Evolutionary conservation across 1,139 yeast genomes (phyloP), one percentile per base, ranked within the genome.

Genomic region (Taiozyma sp.): DNA sequence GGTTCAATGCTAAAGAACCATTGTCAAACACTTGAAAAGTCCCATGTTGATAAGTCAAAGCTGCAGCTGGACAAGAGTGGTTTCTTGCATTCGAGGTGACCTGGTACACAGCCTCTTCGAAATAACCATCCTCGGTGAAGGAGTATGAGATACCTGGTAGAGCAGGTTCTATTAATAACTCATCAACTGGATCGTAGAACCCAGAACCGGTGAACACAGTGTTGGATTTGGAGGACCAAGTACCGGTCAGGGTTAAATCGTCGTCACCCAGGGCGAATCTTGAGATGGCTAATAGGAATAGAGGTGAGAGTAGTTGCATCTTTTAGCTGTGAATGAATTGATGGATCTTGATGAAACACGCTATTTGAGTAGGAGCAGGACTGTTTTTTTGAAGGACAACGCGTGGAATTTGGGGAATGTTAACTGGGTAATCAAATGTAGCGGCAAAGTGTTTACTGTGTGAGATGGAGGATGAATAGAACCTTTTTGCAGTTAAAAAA

Each of bases 171-270:
- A 91, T 88, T 54, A 93, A 75, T 30, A 92, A 79, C 69, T 93
- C 99, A 65, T 91, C 97, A 27, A 91, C 87, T 2, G 99, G 99
- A 67, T 93, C 98, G 66, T 83, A 93, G 65, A 93, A 93, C 4
- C 93, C 97, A 0, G 99, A 96, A 0, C 99, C 99, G 0, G 99
- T 93, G 72, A 93, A 86, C 10, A 95, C 99, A 8, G 96, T 83
- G 67, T 88, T 89, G 23, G 97, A 85, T 68, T 93, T 93, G 19
- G 97, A 86, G 1, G 92, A 70, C 99, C 99, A 93, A 0, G 99
- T 93, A n/a, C 99, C 99, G 46, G 72, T 83, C 49, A 84, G 68
- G 51, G 71, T 53, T 13, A 50, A 32, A 10, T 39, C 44, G 4
- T 39, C 29, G 13, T 54, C 49, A 8, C 56, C 19, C 19, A 19